phyloP scores from a whole-genome alignment of 2,329 filamentous ascomycete genomes.

The Ophiocordyceps camponoti-leonardi region DNA sequence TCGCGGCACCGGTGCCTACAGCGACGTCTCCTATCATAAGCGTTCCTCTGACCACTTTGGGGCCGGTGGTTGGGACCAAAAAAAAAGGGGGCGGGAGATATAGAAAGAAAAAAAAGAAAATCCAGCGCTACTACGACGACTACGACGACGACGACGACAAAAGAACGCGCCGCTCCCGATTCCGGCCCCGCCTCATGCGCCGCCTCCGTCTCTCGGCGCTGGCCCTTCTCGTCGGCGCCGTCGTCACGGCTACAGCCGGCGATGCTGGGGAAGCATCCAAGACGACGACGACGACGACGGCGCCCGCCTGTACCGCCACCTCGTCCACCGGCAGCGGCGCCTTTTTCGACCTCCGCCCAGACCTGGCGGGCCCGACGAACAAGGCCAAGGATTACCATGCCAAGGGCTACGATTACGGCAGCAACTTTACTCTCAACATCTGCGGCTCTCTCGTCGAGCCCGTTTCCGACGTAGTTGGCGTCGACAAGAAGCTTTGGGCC shows the following conservation, averaged over 20 bases:
- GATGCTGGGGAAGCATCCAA: conserved; percentile 20
- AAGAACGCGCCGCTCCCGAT: too few relatives aligned
- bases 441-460: conserved; percentile 59
- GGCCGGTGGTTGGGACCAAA: too few relatives aligned
- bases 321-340: conserved; percentile 36
- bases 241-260: conserved; percentile 15
- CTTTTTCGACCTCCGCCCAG: conserved; percentile 41
- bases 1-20: not conserved
- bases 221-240: conserved; percentile 18
- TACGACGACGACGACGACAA: not conserved
- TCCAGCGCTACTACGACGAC: not conserved
- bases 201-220: conserved; percentile 3
- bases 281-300: conserved; percentile 3
- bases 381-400: conserved; percentile 41
- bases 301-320: conserved; percentile 36
- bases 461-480: conserved; percentile 43
- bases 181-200: not conserved
- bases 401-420: conserved; percentile 58
- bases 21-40: not conserved
- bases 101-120: too few relatives aligned
- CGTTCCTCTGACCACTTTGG: too few relatives aligned
- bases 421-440: conserved; percentile 73
- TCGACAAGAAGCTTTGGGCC: conserved; percentile 42
- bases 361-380: conserved; percentile 27
- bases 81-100: too few relatives aligned